Evolutionary conservation across 352 stramenopile genomes (phyloP), one percentile per base, ranked within the genome.

Genomic region (Phytophthora constricta): DNA sequence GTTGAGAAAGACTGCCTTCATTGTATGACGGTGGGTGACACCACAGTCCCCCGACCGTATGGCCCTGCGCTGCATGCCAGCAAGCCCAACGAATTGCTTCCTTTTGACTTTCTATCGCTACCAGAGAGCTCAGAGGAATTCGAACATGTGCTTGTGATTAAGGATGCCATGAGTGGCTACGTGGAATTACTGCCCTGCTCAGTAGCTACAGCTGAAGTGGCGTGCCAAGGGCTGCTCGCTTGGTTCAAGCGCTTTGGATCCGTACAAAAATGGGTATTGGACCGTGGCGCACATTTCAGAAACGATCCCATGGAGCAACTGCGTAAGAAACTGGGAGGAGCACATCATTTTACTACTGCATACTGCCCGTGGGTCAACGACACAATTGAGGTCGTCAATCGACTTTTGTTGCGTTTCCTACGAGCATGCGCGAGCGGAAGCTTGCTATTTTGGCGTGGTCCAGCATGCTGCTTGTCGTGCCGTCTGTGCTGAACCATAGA

Each of bases 101-200:
- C 80, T 57, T 80, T 84, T 51, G 68, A 79, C 19, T 80, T 67
- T 20, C 28, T 84, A 1, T 55, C 17, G 0, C 54, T 80, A n/a
- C 64, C 68, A 0, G 8, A 53, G 22, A 41, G 53, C 4, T 45
- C 54, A 11, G 14, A 45, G 4, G 55, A 41, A 1, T 33, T 16
- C 8, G 54, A 58, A 25, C 74, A 83, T 13, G 61, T 83, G 0
- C 41, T 80, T 0, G 60, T 83, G 1, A 13, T 77, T 4, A 76
- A 80, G n/a, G 68, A 80, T 19, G 68, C 65, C 22, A 66, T 80
- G 56, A 60, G 31, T 3, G 61, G 65, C 16, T 83, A 76, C 23
- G 48, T 68, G 0, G 70, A 74, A 13, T 25, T 83, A 3, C 27
- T 76, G 7, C 39, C 41, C 23, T 74, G 61, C 37, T 49, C 19